Conservation (phyloP, 2,329 filamentous ascomycete genomes). For the Periconia sp. region DNA sequence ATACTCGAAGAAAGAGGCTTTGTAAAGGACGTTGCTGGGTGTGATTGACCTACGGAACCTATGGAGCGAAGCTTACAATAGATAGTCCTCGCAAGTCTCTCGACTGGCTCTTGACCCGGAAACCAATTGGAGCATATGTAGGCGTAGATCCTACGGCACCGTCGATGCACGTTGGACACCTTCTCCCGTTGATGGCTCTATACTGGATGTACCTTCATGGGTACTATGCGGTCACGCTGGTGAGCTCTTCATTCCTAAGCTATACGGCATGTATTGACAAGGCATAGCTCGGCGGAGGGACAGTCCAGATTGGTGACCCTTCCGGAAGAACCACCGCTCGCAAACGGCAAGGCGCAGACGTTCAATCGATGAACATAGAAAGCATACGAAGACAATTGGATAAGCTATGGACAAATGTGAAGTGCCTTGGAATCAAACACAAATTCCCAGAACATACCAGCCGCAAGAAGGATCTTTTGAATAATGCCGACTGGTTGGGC, state of each 20-base stretch:
- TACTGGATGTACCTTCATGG: constrained; percentile 86
- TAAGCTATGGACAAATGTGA: constrained; percentile 76
- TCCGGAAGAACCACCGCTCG: constrained; percentile 71
- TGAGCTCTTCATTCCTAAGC: constrained; percentile 35
- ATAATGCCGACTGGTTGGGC: constrained; percentile 87
- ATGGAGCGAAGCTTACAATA: constrained; percentile 17
- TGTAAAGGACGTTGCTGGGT: constrained; percentile 78
- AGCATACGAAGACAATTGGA: constrained; percentile 74
- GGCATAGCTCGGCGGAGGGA: constrained; percentile 69
- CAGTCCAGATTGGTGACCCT: constrained; percentile 79
- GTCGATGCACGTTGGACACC: constrained; percentile 80
- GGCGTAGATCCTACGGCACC: constrained; percentile 82
- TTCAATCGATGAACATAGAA: constrained; percentile 68
- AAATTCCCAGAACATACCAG: constrained; percentile 68
- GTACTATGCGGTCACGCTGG: constrained; percentile 68
- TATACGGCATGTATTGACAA: constrained; percentile 27
- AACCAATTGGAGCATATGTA: constrained; percentile 76
- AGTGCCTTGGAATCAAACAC: constrained; percentile 67
- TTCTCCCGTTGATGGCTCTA: constrained; percentile 80
- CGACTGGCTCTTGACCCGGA: constrained; percentile 67
- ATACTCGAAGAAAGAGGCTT: constrained; percentile 74
- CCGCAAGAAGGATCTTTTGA: constrained; percentile 71
- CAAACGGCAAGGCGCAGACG: constrained; percentile 57
- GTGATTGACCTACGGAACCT: constrained; percentile 38
- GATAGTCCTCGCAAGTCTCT: constrained; percentile 58